These are phyloP conservation scores for Bullera alba DNA, from an alignment of 768 basidiomycete genomes.

Conservation along the genomic window DNA sequence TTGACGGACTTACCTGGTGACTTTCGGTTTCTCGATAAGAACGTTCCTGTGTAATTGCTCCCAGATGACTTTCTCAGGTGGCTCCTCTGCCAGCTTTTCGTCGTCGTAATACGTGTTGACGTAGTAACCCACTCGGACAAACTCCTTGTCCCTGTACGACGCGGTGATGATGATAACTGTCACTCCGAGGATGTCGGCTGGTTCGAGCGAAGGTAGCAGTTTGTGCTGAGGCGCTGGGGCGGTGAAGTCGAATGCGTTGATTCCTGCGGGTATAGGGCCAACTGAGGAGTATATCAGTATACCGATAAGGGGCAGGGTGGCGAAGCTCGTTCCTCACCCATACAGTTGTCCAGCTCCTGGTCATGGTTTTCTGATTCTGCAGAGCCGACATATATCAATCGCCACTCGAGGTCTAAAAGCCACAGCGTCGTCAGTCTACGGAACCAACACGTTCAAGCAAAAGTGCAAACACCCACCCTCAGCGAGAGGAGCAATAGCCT, in stretches of 20 bases:
- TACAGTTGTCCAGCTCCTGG: slow-evolving; percentile 94
- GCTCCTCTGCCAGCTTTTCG: slow-evolving; percentile 75
- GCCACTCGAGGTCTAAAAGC: slow-evolving; percentile 85
- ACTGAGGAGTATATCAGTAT: slow-evolving; percentile 49
- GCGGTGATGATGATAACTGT: slow-evolving; percentile 95
- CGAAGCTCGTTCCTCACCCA: slow-evolving; percentile 45
- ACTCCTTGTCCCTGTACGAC: slow-evolving; percentile 92
- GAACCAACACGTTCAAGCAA: background rate
- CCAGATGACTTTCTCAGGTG: slow-evolving; percentile 62
- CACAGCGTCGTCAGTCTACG: background rate
- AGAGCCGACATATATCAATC: slow-evolving; percentile 90
- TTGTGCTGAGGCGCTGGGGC: slow-evolving; percentile 74
- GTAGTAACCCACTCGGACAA: slow-evolving; percentile 98
- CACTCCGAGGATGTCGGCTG: slow-evolving; percentile 87
- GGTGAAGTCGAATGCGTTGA: slow-evolving; percentile 96
- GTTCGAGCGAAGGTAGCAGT: slow-evolving; percentile 59
- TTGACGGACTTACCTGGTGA: slow-evolving; percentile 58
- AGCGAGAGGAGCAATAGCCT: slow-evolving; percentile 82
- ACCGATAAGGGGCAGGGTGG: background rate
- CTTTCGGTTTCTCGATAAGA: slow-evolving; percentile 82
- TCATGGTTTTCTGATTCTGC: slow-evolving; percentile 86
- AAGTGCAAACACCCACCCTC: slow-evolving; percentile 57
- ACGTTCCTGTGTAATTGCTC: slow-evolving; percentile 72
- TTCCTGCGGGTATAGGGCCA: slow-evolving; percentile 90
- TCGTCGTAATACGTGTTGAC: slow-evolving; percentile 98